phyloP scores from a whole-genome alignment of 208 protist species.

The Zelonia costaricensis region DNA sequence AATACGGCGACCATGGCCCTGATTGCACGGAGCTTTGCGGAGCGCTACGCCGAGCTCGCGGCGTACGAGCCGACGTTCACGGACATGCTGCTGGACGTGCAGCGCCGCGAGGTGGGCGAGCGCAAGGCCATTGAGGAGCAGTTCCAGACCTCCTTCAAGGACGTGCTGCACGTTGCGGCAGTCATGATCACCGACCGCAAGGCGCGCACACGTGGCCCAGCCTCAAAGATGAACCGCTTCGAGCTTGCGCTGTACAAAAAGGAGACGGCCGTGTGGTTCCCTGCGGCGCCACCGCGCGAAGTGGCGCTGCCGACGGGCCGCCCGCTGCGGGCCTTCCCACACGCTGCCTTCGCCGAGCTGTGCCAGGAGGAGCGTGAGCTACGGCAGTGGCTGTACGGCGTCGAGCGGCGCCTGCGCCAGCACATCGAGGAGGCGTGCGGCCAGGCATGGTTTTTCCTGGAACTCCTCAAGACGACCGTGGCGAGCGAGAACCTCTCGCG shows the following conservation, averaged over 20 bases:
- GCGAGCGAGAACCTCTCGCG: constrained; percentile 37
- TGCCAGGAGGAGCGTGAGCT: constrained; percentile 67
- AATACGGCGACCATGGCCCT: constrained; percentile 46
- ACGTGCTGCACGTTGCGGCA: constrained; percentile 62
- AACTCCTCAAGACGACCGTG: constrained; percentile 37
- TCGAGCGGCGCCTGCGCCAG: constrained; percentile 52
- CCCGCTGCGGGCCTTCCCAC: constrained; percentile 44
- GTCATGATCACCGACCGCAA: constrained; percentile 71
- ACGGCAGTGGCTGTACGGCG: constrained; percentile 59
- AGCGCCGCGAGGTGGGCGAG: constrained; percentile 55
- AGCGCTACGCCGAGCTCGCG: constrained; percentile 66
- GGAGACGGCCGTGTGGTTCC: constrained; percentile 61
- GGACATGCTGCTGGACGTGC: constrained; percentile 51
- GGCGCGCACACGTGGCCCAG: constrained; percentile 21
- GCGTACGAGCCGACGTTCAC: constrained; percentile 33
- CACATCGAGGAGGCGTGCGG: constrained; percentile 53
- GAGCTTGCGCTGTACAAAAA: constrained; percentile 36
- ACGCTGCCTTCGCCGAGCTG: constrained; percentile 44
- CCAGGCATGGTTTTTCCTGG: constrained; percentile 48
- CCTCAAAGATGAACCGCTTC: constrained; percentile 27
- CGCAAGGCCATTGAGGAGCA: constrained; percentile 57
- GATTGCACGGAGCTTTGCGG: constrained; percentile 50
- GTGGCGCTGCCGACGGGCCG: constrained; percentile 31
- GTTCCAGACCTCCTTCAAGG: constrained; percentile 29
- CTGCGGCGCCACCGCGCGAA: constrained; percentile 24